Evolutionary conservation across 129 eudicot genomes (phyloP).

Genomic region (Lactuca sativa): DNA sequence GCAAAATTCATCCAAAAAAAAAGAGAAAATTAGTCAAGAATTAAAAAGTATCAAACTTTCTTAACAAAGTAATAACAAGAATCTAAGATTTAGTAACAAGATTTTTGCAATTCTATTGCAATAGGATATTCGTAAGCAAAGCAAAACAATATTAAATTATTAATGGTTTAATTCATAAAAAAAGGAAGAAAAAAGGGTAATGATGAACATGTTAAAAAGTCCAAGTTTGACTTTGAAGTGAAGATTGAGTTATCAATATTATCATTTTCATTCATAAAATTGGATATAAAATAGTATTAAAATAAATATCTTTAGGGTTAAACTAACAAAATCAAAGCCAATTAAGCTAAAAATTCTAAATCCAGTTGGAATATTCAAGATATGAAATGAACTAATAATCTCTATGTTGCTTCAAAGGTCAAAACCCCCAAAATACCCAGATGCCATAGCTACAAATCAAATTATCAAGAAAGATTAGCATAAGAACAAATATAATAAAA

Average conservation of each 20-base stretch:
- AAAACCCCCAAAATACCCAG: conserved; percentile 20
- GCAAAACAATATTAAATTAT: conserved; percentile 2
- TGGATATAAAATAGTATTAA: conserved; percentile 14
- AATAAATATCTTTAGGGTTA: neutral
- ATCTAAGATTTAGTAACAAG: neutral
- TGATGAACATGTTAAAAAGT: conserved; percentile 22
- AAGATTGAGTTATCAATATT: conserved; percentile 24
- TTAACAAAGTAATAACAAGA: conserved; percentile 15
- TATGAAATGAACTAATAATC: conserved; percentile 1
- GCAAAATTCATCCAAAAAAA: conserved; percentile 9
- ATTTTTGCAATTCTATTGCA: neutral
- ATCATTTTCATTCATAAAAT: conserved; percentile 26
- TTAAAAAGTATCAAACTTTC: conserved; percentile 8
- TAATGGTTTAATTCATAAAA: neutral
- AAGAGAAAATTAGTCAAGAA: conserved; percentile 12
- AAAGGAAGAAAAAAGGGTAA: conserved; percentile 7
- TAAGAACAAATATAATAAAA: conserved; percentile 3
- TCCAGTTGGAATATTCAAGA: neutral
- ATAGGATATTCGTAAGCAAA: conserved; percentile 19
- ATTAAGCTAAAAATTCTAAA: neutral
- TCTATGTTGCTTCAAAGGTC: conserved; percentile 15
- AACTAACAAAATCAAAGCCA: conserved; percentile 18
- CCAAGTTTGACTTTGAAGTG: conserved; percentile 37
- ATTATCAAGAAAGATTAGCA: neutral
- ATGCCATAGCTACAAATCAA: conserved; percentile 18